phyloP scores from a whole-genome alignment of 345 rosid species.

The Lumnitzera littorea region DNA sequence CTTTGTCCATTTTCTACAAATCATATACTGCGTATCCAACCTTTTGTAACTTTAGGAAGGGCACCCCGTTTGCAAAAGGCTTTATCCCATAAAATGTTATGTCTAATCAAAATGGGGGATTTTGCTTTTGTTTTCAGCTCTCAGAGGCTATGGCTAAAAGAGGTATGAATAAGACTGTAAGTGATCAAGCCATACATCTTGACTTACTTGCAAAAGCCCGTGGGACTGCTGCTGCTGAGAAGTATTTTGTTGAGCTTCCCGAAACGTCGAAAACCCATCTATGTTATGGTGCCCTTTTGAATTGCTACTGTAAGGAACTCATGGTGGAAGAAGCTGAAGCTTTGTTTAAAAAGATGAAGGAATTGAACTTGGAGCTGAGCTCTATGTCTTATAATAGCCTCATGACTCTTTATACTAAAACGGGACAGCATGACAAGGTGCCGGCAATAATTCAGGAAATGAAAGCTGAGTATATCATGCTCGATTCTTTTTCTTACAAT shows the following conservation, averaged over 20 bases:
- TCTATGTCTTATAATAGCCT: constrained; percentile 87
- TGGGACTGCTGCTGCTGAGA: constrained; percentile 75
- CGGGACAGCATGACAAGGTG: constrained; percentile 51
- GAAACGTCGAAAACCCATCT: constrained; percentile 68
- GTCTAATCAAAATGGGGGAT: neutral
- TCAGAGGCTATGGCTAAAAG: constrained; percentile 70
- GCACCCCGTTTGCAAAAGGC: too few relatives aligned
- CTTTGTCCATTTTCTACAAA: too few relatives aligned
- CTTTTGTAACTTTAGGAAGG: too few relatives aligned
- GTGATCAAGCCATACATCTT: constrained; percentile 96
- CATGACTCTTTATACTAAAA: constrained; percentile 79
- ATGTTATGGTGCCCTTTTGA: constrained; percentile 74
- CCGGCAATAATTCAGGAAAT: constrained; percentile 72
- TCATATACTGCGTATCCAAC: too few relatives aligned
- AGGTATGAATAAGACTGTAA: constrained; percentile 87
- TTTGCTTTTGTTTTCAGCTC: constrained; percentile 32
- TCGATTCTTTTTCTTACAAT: constrained; percentile 64
- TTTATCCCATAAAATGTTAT: neutral
- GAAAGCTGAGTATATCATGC: constrained; percentile 56
- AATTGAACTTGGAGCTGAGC: constrained; percentile 56
- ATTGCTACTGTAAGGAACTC: constrained; percentile 81
- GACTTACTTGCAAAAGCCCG: constrained; percentile 79
- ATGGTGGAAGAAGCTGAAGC: constrained; percentile 80
- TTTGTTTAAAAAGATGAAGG: constrained; percentile 80
- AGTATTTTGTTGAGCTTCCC: constrained; percentile 71